Base-by-base conservation (phyloP, 768 basidiomycete genomes). In the Boletellus sp. region DNA sequence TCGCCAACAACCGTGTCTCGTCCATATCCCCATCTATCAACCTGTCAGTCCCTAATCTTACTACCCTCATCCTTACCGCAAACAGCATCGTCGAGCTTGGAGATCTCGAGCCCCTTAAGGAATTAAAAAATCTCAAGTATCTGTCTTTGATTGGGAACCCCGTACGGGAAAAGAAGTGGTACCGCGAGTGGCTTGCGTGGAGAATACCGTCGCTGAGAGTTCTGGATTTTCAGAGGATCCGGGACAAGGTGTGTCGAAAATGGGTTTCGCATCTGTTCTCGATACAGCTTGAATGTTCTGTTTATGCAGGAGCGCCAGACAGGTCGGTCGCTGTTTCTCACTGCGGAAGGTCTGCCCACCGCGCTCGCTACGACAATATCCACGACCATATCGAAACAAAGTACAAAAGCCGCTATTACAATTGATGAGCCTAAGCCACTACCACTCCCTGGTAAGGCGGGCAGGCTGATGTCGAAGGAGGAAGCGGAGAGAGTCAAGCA, bases 171-270 rank as follows among this genome's bases (percentile, higher is more conserved):
- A 89, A 88, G 78, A 90, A 92, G 81, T 90, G 87, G 83, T 95
- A 94, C 76, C 88, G 91, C 75, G 90, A 92, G 75, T 95, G 92
- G 92, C 81, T 94, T 76, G 83, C 89, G 60, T 92, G 83, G 82
- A 83, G 85, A 74, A 77, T 92, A 76, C 83, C 86, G 69, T 78
- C 80, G 65, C 79, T 95, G 65, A 84, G 93, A 79, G 88, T 92
- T 73, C 78, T 95, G 66, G 92, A 95, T 80, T 95, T 90, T 73
- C 88, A 92, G 78, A 84, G 92, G 72, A 89, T 95, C 63, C 84
- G 87, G 68, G 91, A 94, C 70, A 92, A 93, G 83, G 92, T 93
- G 75, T 76, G 85, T 74, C 70, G 68, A 72, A 68, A 68, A 62
- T 64, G 46, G 38, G 49, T 53, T 53, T 57, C 51, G 47, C 42